Evolutionary conservation across 495 filamentous ascomycete genomes (phyloP), one percentile per base, ranked within the genome.

Genomic region (Hypoxylon subgilvum): DNA sequence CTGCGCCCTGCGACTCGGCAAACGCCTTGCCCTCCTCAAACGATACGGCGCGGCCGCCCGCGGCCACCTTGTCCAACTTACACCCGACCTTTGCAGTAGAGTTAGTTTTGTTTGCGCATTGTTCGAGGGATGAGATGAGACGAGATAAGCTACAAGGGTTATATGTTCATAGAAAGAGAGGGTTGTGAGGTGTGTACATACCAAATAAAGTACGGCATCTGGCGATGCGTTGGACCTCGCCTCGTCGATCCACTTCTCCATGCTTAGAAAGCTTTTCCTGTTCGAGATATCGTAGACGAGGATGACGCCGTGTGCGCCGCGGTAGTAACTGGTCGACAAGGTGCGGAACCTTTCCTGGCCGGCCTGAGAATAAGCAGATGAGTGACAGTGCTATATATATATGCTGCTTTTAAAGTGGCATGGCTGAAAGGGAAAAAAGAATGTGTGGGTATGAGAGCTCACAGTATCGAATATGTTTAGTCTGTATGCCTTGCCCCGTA

Each of bases 181-280:
- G 18, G 7, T 22, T 27, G 28, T 30, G 25, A 31, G 34, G 32
- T 23, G 23, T 41, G 68, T n/a, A n/a, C 31, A 27, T 66, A 85
- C 82, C 61, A 86, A 57, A 51, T 79, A 82, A 51, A 80, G 68
- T 22, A 78, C 73, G n/a, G 79, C 79, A 6, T 77, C 78, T 3
- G 78, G 73, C 17, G 74, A 74, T 6, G 80, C 80, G 57, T 83
- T 80, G 6, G 68, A 61, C 61, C 81, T 76, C 4, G 77, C 82
- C 51, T 86, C 83, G n/a, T 78, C 72, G 55, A 82, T 83, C 83
- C 83, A 86, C 38, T 75, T 71, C 39, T 81, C 80, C 79, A 86
- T 82, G 34, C 76, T 71, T 16, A 77, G 66, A 53, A 85, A 86
- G 52, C 73, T 79, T 32, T 82, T 78, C 27, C 78, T 62, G 57